phyloP scores from a whole-genome alignment of 345 rosid genomes.

The Geranium rotundifolium region DNA sequence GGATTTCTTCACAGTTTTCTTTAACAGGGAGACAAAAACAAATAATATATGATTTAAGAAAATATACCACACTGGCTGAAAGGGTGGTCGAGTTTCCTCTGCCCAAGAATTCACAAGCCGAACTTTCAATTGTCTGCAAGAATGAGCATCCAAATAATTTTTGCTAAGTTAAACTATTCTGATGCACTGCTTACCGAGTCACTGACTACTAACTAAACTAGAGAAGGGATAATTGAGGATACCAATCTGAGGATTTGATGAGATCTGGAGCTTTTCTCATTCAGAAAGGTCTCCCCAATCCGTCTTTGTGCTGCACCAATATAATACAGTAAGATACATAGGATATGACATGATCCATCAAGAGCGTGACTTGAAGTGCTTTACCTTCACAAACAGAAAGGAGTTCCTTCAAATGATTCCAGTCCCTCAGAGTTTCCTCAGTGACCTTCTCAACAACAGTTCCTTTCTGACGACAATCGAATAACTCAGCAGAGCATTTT shows the following conservation, averaged over 20 bases:
- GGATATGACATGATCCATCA: not conserved
- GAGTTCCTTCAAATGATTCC: conserved; percentile 77
- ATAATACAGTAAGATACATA: conserved; percentile 4
- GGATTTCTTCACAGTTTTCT: no score
- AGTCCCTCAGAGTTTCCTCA: conserved; percentile 73
- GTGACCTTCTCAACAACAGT: conserved; percentile 70
- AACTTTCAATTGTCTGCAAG: conserved; percentile 75
- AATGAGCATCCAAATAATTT: not conserved
- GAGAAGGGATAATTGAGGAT: not conserved
- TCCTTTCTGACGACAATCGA: conserved; percentile 52
- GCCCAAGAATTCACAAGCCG: conserved; percentile 88
- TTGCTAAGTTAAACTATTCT: no score
- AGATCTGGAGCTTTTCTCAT: conserved; percentile 96
- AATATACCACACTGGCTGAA: conserved; percentile 79
- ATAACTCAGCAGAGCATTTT: conserved; percentile 10
- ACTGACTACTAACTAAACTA: no score
- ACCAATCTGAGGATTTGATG: conserved; percentile 98
- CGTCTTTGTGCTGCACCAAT: conserved; percentile 67
- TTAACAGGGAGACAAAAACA: not conserved
- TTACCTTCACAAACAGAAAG: conserved; percentile 88
- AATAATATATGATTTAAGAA: not conserved
- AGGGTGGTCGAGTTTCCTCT: conserved; percentile 84
- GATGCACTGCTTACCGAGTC: no score
- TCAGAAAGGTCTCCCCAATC: conserved; percentile 81
- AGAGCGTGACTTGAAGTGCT: conserved; percentile 1